Percentiles rank a stretch among this genome's conserved stretches.
These are phyloP conservation scores for Aspergillus sp. DNA, from an alignment of 2,329 filamentous ascomycete genomes.

Conservation along the genomic window DNA sequence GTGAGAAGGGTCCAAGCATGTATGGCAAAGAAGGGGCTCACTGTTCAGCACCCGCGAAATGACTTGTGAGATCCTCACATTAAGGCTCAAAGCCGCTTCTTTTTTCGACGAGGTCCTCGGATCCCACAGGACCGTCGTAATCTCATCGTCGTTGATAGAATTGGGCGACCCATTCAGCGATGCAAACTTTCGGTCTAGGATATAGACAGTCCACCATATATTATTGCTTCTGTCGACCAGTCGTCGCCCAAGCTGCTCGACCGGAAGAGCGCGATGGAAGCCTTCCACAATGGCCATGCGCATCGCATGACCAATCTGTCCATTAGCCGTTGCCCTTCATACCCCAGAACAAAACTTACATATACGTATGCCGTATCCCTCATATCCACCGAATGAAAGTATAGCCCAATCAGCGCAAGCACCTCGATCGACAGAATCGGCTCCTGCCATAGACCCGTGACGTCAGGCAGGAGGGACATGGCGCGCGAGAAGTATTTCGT, in stretches of 20 bases:
- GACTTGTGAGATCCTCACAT: slow-evolving; percentile 42
- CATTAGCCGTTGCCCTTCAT: not conserved
- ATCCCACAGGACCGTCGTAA: slow-evolving; percentile 44
- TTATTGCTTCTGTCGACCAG: slow-evolving; percentile 51
- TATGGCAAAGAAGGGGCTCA: slow-evolving; percentile 19
- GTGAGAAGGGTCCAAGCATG: not conserved
- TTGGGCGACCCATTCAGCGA: slow-evolving; percentile 54
- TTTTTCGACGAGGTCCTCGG: slow-evolving; percentile 36
- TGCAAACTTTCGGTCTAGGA: slow-evolving; percentile 55
- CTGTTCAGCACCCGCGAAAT: slow-evolving; percentile 40
- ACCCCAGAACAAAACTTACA: slow-evolving; percentile 30
- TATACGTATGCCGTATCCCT: slow-evolving; percentile 51
- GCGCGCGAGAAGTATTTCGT: slow-evolving; percentile 45
- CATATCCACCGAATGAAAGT: slow-evolving; percentile 51
- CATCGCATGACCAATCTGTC: slow-evolving; percentile 55
- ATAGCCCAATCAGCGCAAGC: slow-evolving; percentile 50
- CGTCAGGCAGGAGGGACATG: slow-evolving; percentile 42
- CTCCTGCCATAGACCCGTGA: slow-evolving; percentile 39
- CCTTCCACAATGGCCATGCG: slow-evolving; percentile 53
- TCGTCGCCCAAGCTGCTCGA: slow-evolving; percentile 44
- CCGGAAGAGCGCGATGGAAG: slow-evolving; percentile 54
- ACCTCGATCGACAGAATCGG: slow-evolving; percentile 48
- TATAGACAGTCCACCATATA: slow-evolving; percentile 58
- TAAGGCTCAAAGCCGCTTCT: slow-evolving; percentile 36
- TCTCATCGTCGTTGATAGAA: slow-evolving; percentile 51